A percentile compares a stretch with the other conserved stretches of the same genome.
Conservation (phyloP, 805 yeast genomes). For the Kodamaea sagamina region DNA sequence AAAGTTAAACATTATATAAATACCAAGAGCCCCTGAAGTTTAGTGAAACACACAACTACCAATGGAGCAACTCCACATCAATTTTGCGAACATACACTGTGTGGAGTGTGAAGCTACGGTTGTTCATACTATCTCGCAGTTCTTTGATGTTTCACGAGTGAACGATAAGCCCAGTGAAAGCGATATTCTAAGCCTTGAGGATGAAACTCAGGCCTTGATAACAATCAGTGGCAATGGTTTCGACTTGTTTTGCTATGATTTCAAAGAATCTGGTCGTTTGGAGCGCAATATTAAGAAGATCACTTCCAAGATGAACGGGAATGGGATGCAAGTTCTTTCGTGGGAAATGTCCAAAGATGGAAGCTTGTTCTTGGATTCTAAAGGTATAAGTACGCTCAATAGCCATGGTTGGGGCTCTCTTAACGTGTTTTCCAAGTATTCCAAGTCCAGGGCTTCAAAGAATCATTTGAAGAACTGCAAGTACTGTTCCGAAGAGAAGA, state of each 20-base stretch:
- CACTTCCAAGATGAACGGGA: conserved; percentile 25
- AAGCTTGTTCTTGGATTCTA: conserved; percentile 12
- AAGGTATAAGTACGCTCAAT: conserved; percentile 8
- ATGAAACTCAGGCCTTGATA: conserved; percentile 18
- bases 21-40: neutral
- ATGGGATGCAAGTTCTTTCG: conserved; percentile 40
- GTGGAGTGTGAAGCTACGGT: conserved; percentile 49
- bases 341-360: conserved; percentile 34
- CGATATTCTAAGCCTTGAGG: conserved; percentile 12
- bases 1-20: neutral
- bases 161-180: conserved; percentile 14
- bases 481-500: conserved; percentile 31
- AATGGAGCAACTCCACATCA: conserved; percentile 26
- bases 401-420: conserved; percentile 10
- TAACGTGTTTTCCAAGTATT: conserved; percentile 19
- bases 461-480: conserved; percentile 46
- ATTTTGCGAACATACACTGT: conserved; percentile 56
- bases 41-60: neutral
- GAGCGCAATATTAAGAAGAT: conserved; percentile 25
- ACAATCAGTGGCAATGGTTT: conserved; percentile 28
- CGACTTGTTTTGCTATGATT: conserved; percentile 25
- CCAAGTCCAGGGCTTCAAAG: conserved; percentile 19
- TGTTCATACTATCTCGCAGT: conserved; percentile 24
- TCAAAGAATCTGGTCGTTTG: conserved; percentile 9
- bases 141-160: conserved; percentile 17